These are phyloP conservation scores for Nicotiana tabacum DNA, from an alignment of 257 asterid species.

Conservation along the genomic window DNA sequence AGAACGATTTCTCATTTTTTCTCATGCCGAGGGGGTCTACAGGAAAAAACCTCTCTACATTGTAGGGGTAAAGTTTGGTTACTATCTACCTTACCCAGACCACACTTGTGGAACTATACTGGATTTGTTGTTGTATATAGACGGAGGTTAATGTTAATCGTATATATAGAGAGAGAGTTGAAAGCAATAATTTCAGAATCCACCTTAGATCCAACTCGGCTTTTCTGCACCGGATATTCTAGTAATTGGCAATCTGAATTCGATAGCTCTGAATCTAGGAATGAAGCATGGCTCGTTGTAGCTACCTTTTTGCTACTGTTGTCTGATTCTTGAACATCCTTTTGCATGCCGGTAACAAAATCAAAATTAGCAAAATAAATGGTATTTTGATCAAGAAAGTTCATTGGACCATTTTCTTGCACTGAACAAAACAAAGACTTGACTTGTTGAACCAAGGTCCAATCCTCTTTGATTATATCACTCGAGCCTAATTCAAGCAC, in stretches of 20 bases:
- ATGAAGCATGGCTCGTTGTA: not conserved
- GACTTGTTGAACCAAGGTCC: slow-evolving; percentile 44
- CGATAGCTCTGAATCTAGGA: not conserved
- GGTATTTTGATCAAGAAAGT: not conserved
- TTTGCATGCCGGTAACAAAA: not conserved
- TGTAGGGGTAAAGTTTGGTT: too few species aligned
- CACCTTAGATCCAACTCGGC: not conserved
- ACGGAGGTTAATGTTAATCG: too few species aligned
- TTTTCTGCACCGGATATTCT: not conserved
- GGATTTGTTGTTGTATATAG: too few species aligned
- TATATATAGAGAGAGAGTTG: too few species aligned
- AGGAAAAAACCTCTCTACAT: too few species aligned
- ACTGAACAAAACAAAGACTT: slow-evolving; percentile 33
- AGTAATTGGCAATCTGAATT: not conserved
- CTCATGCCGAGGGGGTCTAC: too few species aligned
- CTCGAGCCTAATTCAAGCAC: slow-evolving; percentile 69
- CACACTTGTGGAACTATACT: too few species aligned
- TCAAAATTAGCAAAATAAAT: not conserved
- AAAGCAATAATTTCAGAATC: too few species aligned
- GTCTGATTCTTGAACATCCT: not conserved
- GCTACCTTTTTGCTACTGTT: not conserved
- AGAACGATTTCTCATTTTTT: too few species aligned
- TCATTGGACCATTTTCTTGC: not conserved
- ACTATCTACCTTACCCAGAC: too few species aligned
- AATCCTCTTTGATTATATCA: slow-evolving; percentile 37